Base-by-base conservation (phyloP, 2,329 filamentous ascomycete species). In the Fusarium abutilonis region DNA sequence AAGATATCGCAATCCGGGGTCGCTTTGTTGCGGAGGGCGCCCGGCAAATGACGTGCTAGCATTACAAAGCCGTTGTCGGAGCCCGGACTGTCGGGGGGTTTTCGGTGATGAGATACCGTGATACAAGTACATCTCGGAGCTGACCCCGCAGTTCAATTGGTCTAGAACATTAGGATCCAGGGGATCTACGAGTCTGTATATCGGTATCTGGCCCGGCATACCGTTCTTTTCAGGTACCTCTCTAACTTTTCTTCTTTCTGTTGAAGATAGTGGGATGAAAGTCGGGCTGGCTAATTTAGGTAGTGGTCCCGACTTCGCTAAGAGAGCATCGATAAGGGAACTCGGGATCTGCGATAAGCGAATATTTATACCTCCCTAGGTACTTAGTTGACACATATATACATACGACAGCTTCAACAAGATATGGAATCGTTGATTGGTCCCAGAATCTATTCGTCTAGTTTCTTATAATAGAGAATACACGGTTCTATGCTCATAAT, bases 1-100 rank as follows among this genome's bases (percentile, higher is more conserved):
- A 39, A 46, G 35, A 45, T 63, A 70, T 70, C 64, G 54, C 53
- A 70, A 67, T 64, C 68, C 56, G 63, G 68, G 67, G 68, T 70
- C 28, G 55, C 31, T 48, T 48, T 64, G 38, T 60, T 66, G 59
- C 65, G 53, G 63, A 67, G 56, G 47, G 56, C 42, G 44, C 28
- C 52, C 46, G 56, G 59, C 67, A 69, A 71, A 71, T 71, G 69
- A 66, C 69, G 69, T 71, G 69, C 69, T 71, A 44, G 62, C 49
- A 71, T 71, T 66, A 71, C 66, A 55, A 66, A 71, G 69, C 66
- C 67, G 69, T 64, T 70, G 69, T 60, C 69, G 69, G 69, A 65
- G 59, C 9, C 46, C 55, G 56, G 55, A 40, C 44, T 65, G 63
- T 70, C 65, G 67, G 64, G 43, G 47, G 35, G 41, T 41, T 36